These are phyloP conservation scores for Hemileia vastatrix DNA, from an alignment of 1,284 basidiomycete genomes.

Conservation along the genomic window DNA sequence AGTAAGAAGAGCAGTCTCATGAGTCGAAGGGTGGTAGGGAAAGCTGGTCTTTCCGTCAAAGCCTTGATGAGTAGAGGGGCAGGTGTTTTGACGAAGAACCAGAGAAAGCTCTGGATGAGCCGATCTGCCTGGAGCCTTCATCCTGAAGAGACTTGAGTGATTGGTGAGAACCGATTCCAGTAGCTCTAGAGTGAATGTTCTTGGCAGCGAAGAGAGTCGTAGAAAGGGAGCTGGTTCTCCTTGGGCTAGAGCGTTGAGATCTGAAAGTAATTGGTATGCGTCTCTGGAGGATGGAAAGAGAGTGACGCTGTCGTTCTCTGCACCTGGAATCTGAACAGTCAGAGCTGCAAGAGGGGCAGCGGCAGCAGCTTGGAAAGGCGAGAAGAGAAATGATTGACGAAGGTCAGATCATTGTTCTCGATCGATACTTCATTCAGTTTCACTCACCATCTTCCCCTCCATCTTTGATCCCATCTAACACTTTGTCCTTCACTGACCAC, in stretches of 20 bases:
- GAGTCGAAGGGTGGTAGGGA: conserved; percentile 77
- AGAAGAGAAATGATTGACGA: background rate
- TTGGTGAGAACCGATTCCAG: conserved; percentile 94
- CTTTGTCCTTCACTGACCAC: conserved; percentile 66
- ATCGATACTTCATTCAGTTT: background rate
- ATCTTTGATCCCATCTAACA: conserved; percentile 35
- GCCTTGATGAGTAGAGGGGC: conserved; percentile 80
- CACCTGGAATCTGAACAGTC: conserved; percentile 32
- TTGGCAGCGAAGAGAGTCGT: conserved; percentile 67
- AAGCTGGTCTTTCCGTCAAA: conserved; percentile 69
- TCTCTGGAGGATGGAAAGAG: conserved; percentile 74
- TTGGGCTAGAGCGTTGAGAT: conserved; percentile 67
- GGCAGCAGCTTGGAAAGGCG: conserved; percentile 25
- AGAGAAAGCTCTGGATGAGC: conserved; percentile 73
- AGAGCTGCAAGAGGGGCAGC: too few relatives aligned
- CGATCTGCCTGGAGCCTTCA: conserved; percentile 51
- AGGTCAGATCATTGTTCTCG: too few relatives aligned
- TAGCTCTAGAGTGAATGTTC: conserved; percentile 88
- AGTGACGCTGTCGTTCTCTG: conserved; percentile 46
- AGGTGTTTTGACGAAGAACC: conserved; percentile 75
- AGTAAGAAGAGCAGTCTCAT: conserved; percentile 85
- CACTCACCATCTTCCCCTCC: conserved; percentile 34
- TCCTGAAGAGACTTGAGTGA: conserved; percentile 74
- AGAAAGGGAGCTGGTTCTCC: conserved; percentile 68
- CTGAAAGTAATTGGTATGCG: conserved; percentile 76